These are phyloP conservation scores for Fusarium anguioides DNA, from an alignment of 2,329 filamentous ascomycete species.

Conservation along the genomic window DNA sequence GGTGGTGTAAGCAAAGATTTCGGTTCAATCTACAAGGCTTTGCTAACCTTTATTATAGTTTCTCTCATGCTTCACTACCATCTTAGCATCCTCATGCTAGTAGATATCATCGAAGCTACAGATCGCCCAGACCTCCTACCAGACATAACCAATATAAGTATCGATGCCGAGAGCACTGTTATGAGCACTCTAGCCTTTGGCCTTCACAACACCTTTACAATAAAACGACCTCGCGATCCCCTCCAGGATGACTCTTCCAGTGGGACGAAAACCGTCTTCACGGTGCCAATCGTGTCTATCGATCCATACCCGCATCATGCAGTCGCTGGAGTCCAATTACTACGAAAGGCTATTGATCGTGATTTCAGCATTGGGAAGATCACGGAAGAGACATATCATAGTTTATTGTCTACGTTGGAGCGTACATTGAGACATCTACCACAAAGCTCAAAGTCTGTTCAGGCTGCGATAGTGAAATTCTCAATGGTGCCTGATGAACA, in stretches of 20 bases:
- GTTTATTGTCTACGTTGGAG: constrained; percentile 44
- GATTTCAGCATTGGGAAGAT: constrained; percentile 45
- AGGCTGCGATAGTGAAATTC: constrained; percentile 44
- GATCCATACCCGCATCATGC: constrained; percentile 50
- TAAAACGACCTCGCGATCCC: constrained; percentile 11
- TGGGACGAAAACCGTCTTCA: constrained; percentile 16
- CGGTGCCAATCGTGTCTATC: constrained; percentile 47
- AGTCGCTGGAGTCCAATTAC: constrained; percentile 46
- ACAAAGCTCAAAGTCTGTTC: constrained; percentile 49
- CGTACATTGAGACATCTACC: constrained; percentile 44
- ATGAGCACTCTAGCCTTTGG: constrained; percentile 50
- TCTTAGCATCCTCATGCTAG: constrained; percentile 48
- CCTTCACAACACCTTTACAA: constrained; percentile 43
- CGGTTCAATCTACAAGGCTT: rapidly evolving
- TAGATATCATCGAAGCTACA: constrained; percentile 47
- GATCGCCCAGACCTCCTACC: constrained; percentile 44
- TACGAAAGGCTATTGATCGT: constrained; percentile 47
- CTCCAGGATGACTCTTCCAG: neutral
- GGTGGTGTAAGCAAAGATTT: constrained; percentile 45
- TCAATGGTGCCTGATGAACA: constrained; percentile 2
- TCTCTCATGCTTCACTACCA: constrained; percentile 51
- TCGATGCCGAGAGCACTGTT: constrained; percentile 47
- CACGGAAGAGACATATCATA: constrained; percentile 42
- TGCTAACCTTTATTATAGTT: constrained; percentile 24
- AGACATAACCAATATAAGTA: constrained; percentile 40